phyloP scores from a whole-genome alignment of 768 basidiomycete species.

The Amanita rimosa region DNA sequence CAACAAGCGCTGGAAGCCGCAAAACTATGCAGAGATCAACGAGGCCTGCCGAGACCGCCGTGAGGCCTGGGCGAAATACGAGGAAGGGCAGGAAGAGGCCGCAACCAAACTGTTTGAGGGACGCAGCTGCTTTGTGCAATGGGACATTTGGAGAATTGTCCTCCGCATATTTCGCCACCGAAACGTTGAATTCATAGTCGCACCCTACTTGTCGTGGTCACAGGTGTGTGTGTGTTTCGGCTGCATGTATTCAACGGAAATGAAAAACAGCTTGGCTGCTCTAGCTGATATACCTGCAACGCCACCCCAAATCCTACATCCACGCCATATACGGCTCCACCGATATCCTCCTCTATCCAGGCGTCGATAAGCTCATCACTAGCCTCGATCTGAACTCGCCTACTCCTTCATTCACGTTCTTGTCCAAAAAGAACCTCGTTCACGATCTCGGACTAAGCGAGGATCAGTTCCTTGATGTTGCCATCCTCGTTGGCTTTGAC shows the following conservation, averaged over 20 bases:
- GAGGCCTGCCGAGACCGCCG: constrained; percentile 68
- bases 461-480: constrained; percentile 93
- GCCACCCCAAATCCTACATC: constrained; percentile 87
- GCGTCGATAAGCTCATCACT: constrained; percentile 83
- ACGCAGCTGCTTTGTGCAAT: constrained; percentile 59
- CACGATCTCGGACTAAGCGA: constrained; percentile 52
- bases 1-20: constrained; percentile 59
- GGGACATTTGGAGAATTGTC: constrained; percentile 93
- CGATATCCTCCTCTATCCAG: constrained; percentile 83
- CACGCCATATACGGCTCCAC: constrained; percentile 90
- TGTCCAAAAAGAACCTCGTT: constrained; percentile 64
- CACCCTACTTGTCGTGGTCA: constrained; percentile 92
- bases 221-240: constrained; percentile 72
- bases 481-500: constrained; percentile 86
- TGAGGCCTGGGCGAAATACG: constrained; percentile 91
- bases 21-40: constrained; percentile 42
- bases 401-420: constrained; percentile 69
- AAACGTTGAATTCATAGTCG: constrained; percentile 91
- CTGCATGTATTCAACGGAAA: constrained; percentile 5
- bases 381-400: constrained; percentile 65
- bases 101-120: constrained; percentile 80
- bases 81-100: constrained; percentile 81
- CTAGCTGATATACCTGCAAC: constrained; percentile 90
- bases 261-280: background rate
- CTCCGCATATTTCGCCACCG: constrained; percentile 88